Percentiles rank a stretch among this genome's conserved stretches.
These are phyloP conservation scores for Aspergillus ustus DNA, from an alignment of 2,329 filamentous ascomycete species.

Conservation along the genomic window DNA sequence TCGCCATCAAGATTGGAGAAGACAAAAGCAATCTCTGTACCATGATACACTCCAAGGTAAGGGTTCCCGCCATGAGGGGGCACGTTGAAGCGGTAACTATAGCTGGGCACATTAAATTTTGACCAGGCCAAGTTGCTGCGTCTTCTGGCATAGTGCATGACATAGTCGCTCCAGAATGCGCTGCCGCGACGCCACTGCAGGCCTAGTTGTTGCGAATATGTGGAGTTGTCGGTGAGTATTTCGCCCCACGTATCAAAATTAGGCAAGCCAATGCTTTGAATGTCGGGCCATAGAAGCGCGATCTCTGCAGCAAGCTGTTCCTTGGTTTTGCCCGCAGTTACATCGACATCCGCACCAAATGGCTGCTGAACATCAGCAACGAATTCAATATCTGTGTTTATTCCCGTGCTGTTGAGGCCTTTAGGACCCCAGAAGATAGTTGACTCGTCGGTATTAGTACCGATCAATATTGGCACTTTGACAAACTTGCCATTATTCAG, in stretches of 20 bases:
- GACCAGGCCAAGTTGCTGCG: not conserved
- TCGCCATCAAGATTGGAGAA: no score
- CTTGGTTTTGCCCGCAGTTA: not conserved
- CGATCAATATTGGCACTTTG: not conserved
- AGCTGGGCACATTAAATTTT: not conserved
- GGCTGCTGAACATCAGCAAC: not conserved
- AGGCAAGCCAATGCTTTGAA: not conserved
- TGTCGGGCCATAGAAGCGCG: not conserved
- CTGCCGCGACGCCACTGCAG: not conserved
- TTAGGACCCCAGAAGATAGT: not conserved
- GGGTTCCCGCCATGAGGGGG: no score
- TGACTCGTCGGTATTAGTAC: not conserved
- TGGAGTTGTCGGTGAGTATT: not conserved
- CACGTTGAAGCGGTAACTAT: not conserved
- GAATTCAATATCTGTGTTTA: not conserved
- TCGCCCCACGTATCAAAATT: no score
- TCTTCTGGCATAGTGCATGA: not conserved
- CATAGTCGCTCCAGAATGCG: not conserved
- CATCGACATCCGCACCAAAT: no score
- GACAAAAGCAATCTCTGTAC: no score
- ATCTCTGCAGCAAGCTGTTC: not conserved
- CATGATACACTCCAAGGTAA: no score
- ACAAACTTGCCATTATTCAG: not conserved
- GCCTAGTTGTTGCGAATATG: not conserved
- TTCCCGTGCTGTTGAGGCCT: not conserved